Conservation (phyloP, 1,139 yeast species). For the Tardiomyces depauwii region DNA sequence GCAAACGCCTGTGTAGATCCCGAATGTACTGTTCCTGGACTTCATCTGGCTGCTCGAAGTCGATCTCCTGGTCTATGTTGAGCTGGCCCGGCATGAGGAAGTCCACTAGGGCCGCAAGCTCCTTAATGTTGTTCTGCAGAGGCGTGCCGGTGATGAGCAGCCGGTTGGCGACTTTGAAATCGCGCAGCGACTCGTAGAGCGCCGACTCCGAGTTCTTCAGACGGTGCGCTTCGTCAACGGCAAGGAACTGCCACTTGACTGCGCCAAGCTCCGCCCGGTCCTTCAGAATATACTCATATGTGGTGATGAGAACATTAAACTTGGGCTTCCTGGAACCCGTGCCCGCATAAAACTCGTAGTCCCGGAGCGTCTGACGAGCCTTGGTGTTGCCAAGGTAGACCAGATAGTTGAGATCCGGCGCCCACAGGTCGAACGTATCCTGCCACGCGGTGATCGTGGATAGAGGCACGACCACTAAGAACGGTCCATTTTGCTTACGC, state of each 20-base stretch:
- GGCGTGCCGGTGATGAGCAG: constrained; percentile 97
- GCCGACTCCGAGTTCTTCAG: constrained; percentile 91
- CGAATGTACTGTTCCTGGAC: constrained; percentile 85
- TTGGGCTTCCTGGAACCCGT: constrained; percentile 51
- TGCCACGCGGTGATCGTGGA: constrained; percentile 99
- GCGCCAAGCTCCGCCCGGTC: constrained; percentile 72
- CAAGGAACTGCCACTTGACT: constrained; percentile 90
- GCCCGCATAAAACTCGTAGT: constrained; percentile 68
- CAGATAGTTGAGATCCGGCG: constrained; percentile 89
- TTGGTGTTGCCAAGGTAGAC: constrained; percentile 88
- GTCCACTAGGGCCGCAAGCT: constrained; percentile 87
- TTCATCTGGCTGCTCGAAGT: constrained; percentile 77
- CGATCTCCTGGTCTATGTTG: constrained; percentile 85
- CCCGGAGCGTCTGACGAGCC: constrained; percentile 72
- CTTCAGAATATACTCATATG: constrained; percentile 90
- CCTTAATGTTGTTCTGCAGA: constrained; percentile 88
- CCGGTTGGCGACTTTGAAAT: constrained; percentile 75
- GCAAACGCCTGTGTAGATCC: constrained; percentile 69
- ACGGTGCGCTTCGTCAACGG: constrained; percentile 98
- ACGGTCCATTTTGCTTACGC: constrained; percentile 94
- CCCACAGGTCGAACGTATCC: constrained; percentile 95
- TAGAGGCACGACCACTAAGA: constrained; percentile 88
- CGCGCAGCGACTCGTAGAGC: constrained; percentile 72
- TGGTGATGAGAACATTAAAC: constrained; percentile 80
- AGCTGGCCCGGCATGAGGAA: constrained; percentile 94